Percentiles rank a stretch among this genome's conserved stretches.
Conservation (phyloP, 2,329 filamentous ascomycete genomes). For the Pyrenochaeta sp. region DNA sequence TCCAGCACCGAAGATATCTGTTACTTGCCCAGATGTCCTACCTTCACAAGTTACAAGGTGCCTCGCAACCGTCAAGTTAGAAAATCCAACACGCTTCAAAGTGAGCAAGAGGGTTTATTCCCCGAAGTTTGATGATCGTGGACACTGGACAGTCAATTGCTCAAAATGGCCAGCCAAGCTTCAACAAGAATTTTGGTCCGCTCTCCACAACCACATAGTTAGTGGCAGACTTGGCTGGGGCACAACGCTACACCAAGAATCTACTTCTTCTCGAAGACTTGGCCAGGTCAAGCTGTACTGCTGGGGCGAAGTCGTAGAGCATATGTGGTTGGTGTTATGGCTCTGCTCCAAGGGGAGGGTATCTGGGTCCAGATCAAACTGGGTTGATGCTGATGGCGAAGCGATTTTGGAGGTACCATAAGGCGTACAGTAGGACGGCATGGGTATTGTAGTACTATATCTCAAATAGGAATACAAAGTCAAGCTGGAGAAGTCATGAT, state of each 20-base stretch:
- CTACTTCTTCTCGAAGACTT: slow-evolving; percentile 20
- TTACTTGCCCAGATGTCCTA: slow-evolving; percentile 19
- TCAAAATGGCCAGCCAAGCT: slow-evolving; percentile 60
- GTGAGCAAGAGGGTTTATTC: slow-evolving; percentile 54
- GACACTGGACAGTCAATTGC: slow-evolving; percentile 77
- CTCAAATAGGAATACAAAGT: neutral
- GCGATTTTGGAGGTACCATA: slow-evolving; percentile 62
- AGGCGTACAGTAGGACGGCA: neutral
- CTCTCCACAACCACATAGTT: slow-evolving; percentile 67
- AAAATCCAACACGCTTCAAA: slow-evolving; percentile 43
- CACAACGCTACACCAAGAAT: slow-evolving; percentile 61
- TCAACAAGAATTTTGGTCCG: slow-evolving; percentile 68
- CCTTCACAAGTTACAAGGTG: slow-evolving; percentile 41
- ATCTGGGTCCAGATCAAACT: slow-evolving; percentile 65
- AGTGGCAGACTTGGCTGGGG: slow-evolving; percentile 72
- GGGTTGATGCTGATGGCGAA: slow-evolving; percentile 71
- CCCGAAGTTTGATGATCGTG: slow-evolving; percentile 72
- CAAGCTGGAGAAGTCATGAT: neutral
- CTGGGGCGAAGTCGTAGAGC: slow-evolving; percentile 76
- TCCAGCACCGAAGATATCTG: slow-evolving; percentile 33
- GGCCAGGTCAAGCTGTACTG: slow-evolving; percentile 72
- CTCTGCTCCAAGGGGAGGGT: slow-evolving; percentile 73
- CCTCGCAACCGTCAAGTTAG: slow-evolving; percentile 35
- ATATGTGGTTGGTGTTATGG: slow-evolving; percentile 79
- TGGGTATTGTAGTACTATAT: neutral